phyloP scores from a whole-genome alignment of 495 filamentous ascomycete species.

The Penicillium taxi region DNA sequence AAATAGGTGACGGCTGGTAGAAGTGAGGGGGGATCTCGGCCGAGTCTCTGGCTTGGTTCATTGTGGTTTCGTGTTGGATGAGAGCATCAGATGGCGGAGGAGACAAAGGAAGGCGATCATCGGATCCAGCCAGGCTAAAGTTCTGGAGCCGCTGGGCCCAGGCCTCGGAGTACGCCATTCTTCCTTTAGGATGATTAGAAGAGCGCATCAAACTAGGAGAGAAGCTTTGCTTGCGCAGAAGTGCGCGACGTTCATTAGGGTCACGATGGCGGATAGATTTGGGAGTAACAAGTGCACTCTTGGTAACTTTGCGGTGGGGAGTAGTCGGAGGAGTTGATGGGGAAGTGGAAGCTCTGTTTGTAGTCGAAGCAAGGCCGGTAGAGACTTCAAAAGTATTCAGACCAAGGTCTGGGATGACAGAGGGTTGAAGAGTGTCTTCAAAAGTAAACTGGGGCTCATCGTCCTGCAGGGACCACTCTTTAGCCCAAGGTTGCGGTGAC shows the following conservation, averaged over 20 bases:
- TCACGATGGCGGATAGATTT: constrained; percentile 38
- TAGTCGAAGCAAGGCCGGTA: constrained; percentile 16
- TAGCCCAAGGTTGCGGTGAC: constrained; percentile 35
- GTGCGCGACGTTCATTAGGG: constrained; percentile 31
- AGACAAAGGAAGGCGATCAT: constrained; percentile 38
- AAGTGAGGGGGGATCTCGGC: constrained; percentile 32
- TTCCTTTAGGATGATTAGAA: constrained; percentile 29
- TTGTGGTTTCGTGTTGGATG: constrained; percentile 32
- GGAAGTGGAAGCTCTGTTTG: constrained; percentile 19
- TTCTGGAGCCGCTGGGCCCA: constrained; percentile 38
- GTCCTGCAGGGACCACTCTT: constrained; percentile 37
- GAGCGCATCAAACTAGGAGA: constrained; percentile 38
- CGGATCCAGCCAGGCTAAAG: constrained; percentile 29
- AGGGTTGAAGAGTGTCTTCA: constrained; percentile 36
- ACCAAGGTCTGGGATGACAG: constrained; percentile 30
- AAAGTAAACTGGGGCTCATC: constrained; percentile 27
- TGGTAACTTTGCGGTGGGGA: constrained; percentile 30
- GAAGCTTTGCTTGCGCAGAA: constrained; percentile 38
- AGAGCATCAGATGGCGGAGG: constrained; percentile 39
- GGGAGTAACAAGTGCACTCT: constrained; percentile 33
- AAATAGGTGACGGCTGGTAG: constrained; percentile 31
- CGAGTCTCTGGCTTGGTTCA: constrained; percentile 19
- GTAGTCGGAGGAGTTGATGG: constrained; percentile 40
- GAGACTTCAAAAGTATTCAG: constrained; percentile 30
- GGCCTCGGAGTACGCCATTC: constrained; percentile 38